Evolutionary conservation across 164 flowering plant species (phyloP).

Genomic region (Aristolochia fimbriata): DNA sequence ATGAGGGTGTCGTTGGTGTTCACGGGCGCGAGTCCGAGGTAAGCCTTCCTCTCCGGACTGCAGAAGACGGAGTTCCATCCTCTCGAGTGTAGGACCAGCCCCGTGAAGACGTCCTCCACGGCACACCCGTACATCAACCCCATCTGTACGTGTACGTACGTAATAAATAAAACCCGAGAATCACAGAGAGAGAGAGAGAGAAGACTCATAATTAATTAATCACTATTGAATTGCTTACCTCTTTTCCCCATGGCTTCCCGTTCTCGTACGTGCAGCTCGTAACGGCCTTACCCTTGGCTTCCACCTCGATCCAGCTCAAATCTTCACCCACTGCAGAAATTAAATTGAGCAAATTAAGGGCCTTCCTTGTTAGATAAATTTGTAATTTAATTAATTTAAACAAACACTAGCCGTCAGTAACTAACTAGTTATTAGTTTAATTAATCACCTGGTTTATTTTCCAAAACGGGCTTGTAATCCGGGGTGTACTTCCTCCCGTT

Average conservation of each 20-base stretch:
- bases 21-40: conserved; percentile 38
- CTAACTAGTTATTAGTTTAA: no score
- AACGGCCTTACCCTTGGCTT: conserved; percentile 16
- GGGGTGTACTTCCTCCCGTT: conserved; percentile 21
- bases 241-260: conserved; percentile 20
- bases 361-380: no score
- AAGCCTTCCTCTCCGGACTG: conserved; percentile 34
- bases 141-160: conserved; percentile 41
- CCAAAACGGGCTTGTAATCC: conserved; percentile 6
- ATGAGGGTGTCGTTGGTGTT: conserved; percentile 30
- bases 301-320: conserved; percentile 13
- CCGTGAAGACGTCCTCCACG: conserved; percentile 51
- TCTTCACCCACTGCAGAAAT: conserved; percentile 10
- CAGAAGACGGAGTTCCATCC: conserved; percentile 47
- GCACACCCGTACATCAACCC: conserved; percentile 51
- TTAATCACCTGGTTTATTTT: conserved; percentile 4
- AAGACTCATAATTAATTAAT: no score
- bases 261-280: conserved; percentile 14
- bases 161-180: no score
- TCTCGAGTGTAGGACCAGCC: conserved; percentile 41
- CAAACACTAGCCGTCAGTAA: no score
- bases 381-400: no score
- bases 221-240: no score
- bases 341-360: no score
- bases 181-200: no score